These are phyloP conservation scores for Abrus precatorius DNA, from an alignment of 306 rosid species.

Conservation along the genomic window DNA sequence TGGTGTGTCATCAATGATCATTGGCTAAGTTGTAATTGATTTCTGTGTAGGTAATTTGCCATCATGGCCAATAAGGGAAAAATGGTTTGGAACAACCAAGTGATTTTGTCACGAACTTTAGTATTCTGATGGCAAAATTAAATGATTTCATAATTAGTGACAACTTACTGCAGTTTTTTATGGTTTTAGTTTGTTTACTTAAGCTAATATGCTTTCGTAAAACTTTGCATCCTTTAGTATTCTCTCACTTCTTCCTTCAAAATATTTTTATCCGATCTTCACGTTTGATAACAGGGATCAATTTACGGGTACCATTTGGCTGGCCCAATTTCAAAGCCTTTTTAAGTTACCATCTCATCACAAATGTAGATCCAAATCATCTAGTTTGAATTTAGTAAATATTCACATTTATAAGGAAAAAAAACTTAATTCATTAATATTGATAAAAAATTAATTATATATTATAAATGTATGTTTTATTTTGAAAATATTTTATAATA, in stretches of 20 bases:
- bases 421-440: too few relatives aligned
- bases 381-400: neutral
- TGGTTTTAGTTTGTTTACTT: constrained; percentile 58
- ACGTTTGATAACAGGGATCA: constrained; percentile 31
- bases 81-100: neutral
- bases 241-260: constrained; percentile 78
- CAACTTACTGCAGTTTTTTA: constrained; percentile 38
- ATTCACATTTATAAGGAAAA: too few relatives aligned
- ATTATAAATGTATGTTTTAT: too few relatives aligned
- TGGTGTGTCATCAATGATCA: constrained; percentile 2
- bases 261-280: constrained; percentile 66
- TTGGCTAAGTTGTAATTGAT: neutral
- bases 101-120: neutral
- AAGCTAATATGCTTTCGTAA: constrained; percentile 75
- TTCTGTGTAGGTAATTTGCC: constrained; percentile 4
- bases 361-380: neutral
- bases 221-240: constrained; percentile 70
- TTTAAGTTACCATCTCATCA: neutral
- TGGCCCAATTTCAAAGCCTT: neutral
- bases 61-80: neutral
- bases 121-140: neutral
- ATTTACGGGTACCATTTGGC: neutral
- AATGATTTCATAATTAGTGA: neutral
- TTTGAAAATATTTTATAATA: too few relatives aligned
- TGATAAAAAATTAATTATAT: too few relatives aligned